A percentile compares a stretch with the other conserved stretches of the same genome.
These are phyloP conservation scores for Fusarium musae DNA, from an alignment of 2,329 filamentous ascomycete species.

Conservation along the genomic window DNA sequence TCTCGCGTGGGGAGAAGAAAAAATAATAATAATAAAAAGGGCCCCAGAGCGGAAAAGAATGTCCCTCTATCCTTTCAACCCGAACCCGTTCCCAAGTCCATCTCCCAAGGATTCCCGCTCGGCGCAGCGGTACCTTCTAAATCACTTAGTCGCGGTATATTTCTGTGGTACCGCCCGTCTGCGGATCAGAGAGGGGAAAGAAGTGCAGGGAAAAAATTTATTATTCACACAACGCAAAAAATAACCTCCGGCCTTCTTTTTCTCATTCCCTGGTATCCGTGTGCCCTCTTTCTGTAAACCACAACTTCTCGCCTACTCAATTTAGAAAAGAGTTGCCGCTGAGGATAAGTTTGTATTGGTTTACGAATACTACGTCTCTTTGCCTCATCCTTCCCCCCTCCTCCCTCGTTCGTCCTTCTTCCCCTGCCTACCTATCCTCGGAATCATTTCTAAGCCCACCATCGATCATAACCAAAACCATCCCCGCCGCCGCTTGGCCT, in stretches of 20 bases:
- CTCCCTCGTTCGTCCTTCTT: constrained; percentile 22
- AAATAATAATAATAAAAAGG: neutral
- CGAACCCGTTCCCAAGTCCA: constrained; percentile 5
- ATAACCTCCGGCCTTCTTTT: constrained; percentile 49
- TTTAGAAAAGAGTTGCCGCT: constrained; percentile 45
- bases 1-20: neutral
- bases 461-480: constrained; percentile 23
- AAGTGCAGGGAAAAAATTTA: constrained; percentile 53
- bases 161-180: constrained; percentile 22
- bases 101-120: constrained; percentile 36
- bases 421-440: constrained; percentile 12
- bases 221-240: constrained; percentile 56
- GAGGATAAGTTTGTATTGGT: constrained; percentile 28
- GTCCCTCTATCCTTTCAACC: constrained; percentile 26
- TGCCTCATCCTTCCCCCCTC: neutral
- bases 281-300: constrained; percentile 45
- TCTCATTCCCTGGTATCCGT: constrained; percentile 40
- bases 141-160: constrained; percentile 30
- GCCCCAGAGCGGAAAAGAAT: constrained; percentile 20
- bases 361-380: constrained; percentile 1
- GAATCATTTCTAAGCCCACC: constrained; percentile 5
- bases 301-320: constrained; percentile 46
- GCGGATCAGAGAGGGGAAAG: constrained; percentile 39
- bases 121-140: constrained; percentile 36
- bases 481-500: constrained; percentile 18